Percentiles rank a stretch among this genome's conserved stretches.
Conservation (phyloP, 768 basidiomycete species). For the Amanita fuliginea region DNA sequence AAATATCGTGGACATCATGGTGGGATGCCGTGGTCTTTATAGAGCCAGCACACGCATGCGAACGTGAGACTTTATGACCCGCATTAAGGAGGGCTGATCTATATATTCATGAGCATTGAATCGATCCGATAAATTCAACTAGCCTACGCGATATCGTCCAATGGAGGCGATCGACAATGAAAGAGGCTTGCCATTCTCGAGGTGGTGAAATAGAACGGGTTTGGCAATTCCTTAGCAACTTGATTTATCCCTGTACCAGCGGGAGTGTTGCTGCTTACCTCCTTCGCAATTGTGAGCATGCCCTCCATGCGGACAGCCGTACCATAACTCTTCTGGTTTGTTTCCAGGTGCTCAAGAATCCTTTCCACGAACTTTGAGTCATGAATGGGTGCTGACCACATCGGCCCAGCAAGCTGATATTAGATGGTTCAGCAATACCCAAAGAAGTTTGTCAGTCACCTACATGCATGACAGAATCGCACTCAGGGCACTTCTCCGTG, state of each 20-base stretch:
- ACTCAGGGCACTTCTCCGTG: slow-evolving; percentile 67
- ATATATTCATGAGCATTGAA: not conserved
- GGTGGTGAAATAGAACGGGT: slow-evolving; percentile 85
- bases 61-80: slow-evolving; percentile 77
- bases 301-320: slow-evolving; percentile 85
- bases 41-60: slow-evolving; percentile 83
- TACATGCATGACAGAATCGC: slow-evolving; percentile 69
- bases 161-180: slow-evolving; percentile 67
- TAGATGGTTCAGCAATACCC: not conserved
- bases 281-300: slow-evolving; percentile 85
- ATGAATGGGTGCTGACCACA: slow-evolving; percentile 93
- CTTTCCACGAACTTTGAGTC: slow-evolving; percentile 61
- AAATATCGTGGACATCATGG: slow-evolving; percentile 66
- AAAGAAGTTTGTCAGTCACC: slow-evolving; percentile 13
- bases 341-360: slow-evolving; percentile 64
- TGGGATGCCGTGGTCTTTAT: slow-evolving; percentile 81
- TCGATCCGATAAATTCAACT: not conserved
- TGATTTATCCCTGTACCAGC: not conserved
- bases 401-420: slow-evolving; percentile 77
- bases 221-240: slow-evolving; percentile 51
- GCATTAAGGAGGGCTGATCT: slow-evolving; percentile 88
- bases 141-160: slow-evolving; percentile 60
- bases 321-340: slow-evolving; percentile 54
- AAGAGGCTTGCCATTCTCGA: slow-evolving; percentile 69
- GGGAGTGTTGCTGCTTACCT: slow-evolving; percentile 37